phyloP scores from a whole-genome alignment of 495 filamentous ascomycete genomes.

The Daldinia vernicosa region DNA sequence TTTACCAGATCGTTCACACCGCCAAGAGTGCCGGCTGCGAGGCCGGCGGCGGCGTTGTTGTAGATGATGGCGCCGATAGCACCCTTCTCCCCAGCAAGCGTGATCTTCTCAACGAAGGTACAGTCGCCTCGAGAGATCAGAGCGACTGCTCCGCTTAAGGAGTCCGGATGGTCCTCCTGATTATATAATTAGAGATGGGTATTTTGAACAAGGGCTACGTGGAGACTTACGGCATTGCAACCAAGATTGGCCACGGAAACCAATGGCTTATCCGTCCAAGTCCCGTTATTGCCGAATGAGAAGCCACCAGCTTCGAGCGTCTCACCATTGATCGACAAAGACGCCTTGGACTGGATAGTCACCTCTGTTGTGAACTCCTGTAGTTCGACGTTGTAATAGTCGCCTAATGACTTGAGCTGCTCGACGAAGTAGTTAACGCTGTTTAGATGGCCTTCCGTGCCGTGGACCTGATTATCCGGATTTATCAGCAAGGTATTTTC shows the following conservation, averaged over 20 bases:
- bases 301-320: slow-evolving; percentile 43
- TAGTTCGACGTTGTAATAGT: slow-evolving; percentile 69
- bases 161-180: slow-evolving; percentile 64
- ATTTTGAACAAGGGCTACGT: neutral
- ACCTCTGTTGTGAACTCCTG: slow-evolving; percentile 62
- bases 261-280: slow-evolving; percentile 54
- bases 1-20: slow-evolving; percentile 52
- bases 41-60: slow-evolving; percentile 66
- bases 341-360: slow-evolving; percentile 46
- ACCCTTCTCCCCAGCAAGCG: slow-evolving; percentile 65
- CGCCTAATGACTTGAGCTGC: slow-evolving; percentile 52
- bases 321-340: slow-evolving; percentile 48
- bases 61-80: slow-evolving; percentile 70
- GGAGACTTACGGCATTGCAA: slow-evolving; percentile 54
- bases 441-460: slow-evolving; percentile 66
- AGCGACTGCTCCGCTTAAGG: slow-evolving; percentile 65
- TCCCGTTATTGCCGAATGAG: slow-evolving; percentile 56
- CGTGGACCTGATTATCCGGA: slow-evolving; percentile 64
- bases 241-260: slow-evolving; percentile 64
- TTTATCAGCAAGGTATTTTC: slow-evolving; percentile 13
- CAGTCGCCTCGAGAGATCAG: slow-evolving; percentile 71
- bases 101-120: slow-evolving; percentile 67
- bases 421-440: slow-evolving; percentile 70
- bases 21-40: slow-evolving; percentile 64
- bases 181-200: slow-evolving; percentile 8